Percentiles rank a stretch among this genome's conserved stretches.
These are phyloP conservation scores for Hypoxylon sp. DNA, from an alignment of 2,329 filamentous ascomycete species.

Conservation along the genomic window DNA sequence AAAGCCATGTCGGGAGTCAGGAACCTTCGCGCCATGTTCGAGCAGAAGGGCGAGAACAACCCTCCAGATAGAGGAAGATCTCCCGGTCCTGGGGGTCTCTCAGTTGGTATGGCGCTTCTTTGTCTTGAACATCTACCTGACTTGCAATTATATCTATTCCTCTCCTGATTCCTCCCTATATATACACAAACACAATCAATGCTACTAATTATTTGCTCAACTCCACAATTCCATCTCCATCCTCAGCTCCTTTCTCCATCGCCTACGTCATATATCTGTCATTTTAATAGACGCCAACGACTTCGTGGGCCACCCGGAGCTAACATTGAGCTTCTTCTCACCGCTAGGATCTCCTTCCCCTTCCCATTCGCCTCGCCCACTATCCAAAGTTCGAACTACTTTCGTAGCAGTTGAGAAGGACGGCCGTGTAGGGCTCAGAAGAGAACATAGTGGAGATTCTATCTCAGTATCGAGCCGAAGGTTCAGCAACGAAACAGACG, in stretches of 20 bases:
- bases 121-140: conserved; percentile 27
- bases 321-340: conserved; percentile 52
- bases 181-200: conserved; percentile 14
- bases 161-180: conserved; percentile 16
- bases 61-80: conserved; percentile 77
- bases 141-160: neutral
- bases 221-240: conserved; percentile 27
- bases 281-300: conserved; percentile 29
- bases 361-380: conserved; percentile 70
- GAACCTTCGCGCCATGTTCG: conserved; percentile 85
- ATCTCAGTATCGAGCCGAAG: conserved; percentile 55
- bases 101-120: conserved; percentile 57
- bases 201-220: conserved; percentile 19
- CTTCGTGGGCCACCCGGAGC: conserved; percentile 40
- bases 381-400: conserved; percentile 80
- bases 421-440: conserved; percentile 67
- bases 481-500: conserved; percentile 56
- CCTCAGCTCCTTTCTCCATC: conserved; percentile 14
- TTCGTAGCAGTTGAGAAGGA: conserved; percentile 81
- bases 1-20: conserved; percentile 73
- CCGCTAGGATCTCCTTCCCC: conserved; percentile 54
- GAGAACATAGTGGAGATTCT: conserved; percentile 61
- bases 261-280: conserved; percentile 43
- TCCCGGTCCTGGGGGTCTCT: conserved; percentile 62
- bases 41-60: conserved; percentile 76